Evolutionary conservation across 257 asterid species (phyloP).

Genomic region (Solanum corneliomulleri): DNA sequence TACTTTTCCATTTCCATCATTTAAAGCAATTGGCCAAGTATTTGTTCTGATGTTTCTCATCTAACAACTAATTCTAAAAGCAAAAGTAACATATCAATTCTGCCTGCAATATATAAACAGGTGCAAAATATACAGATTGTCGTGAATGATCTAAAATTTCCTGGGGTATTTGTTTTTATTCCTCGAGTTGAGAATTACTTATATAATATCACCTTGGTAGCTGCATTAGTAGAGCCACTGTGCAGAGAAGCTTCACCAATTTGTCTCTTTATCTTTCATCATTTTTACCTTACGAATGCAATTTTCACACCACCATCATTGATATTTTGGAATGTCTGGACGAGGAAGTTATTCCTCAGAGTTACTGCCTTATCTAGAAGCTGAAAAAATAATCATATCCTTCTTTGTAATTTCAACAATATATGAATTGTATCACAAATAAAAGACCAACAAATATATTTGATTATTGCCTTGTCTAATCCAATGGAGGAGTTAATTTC

Average conservation of each 20-base stretch:
- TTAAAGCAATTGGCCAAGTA: too few species aligned
- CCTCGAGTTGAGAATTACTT: background rate
- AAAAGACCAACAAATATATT: background rate
- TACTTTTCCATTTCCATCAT: too few species aligned
- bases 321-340: conserved; percentile 25
- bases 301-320: conserved; percentile 48
- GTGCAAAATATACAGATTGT: too few species aligned
- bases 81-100: too few species aligned
- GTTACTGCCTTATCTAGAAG: conserved; percentile 22
- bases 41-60: too few species aligned
- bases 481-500: background rate
- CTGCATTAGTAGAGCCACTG: background rate
- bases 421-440: conserved; percentile 38
- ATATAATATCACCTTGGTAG: background rate
- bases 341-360: conserved; percentile 28
- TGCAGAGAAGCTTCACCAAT: background rate
- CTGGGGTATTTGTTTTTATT: too few species aligned
- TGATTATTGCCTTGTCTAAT: background rate
- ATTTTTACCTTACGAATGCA: conserved; percentile 12
- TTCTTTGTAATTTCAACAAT: conserved; percentile 44
- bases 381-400: conserved; percentile 24
- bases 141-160: too few species aligned
- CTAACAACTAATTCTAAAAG: too few species aligned
- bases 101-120: too few species aligned
- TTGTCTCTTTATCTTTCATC: background rate